Base-by-base conservation (phyloP, 768 basidiomycete genomes). In the Pleurotus sapidus region DNA sequence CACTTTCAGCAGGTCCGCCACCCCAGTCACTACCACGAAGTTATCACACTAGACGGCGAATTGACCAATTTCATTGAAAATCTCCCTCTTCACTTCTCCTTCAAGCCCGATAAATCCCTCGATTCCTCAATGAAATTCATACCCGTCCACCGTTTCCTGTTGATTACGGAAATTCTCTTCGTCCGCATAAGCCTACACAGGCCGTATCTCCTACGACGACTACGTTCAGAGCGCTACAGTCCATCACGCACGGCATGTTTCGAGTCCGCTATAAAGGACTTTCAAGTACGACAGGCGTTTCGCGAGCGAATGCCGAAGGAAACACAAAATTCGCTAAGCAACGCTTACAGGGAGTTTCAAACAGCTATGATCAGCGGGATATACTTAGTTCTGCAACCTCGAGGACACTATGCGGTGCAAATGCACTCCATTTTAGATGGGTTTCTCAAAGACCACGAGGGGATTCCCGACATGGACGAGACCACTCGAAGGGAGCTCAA, bases 301-400 rank as follows among this genome's bases (percentile, higher is more conserved):
- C 77, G 86, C 58, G 78, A 84, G 57, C 71, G 75, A 23, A 77
- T 84, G 57, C 77, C 85, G 0, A 81, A 80, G 63, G 88, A 88
- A 65, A 82, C 81, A 12, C 82, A 81, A 20, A 83, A 84, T 63
- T 87, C 88, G 48, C 77, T 91, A 25, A 85, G 90, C 64, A 91
- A 89, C 60, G 89, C 88, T 5, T 93, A 93, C 65, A 78, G 91
- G 56, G 91, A 93, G 64, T 94, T 94, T 70, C 91, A 93, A 68
- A 87, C 89, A 7, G 88, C 90, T 8, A 91, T 95, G 91, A 88
- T 94, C 55, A 87, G 88, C 60, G 89, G 93, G 9, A 92, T 95
- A 51, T 92, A 92, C 67, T 82, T 93, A 50, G 84, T 91, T 50
- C 74, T 94, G 25, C 84, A 94, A 60, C 92, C 90, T 2, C 84